Base-by-base conservation (phyloP, 495 filamentous ascomycete genomes). In the Hypoxylon fragiforme region DNA sequence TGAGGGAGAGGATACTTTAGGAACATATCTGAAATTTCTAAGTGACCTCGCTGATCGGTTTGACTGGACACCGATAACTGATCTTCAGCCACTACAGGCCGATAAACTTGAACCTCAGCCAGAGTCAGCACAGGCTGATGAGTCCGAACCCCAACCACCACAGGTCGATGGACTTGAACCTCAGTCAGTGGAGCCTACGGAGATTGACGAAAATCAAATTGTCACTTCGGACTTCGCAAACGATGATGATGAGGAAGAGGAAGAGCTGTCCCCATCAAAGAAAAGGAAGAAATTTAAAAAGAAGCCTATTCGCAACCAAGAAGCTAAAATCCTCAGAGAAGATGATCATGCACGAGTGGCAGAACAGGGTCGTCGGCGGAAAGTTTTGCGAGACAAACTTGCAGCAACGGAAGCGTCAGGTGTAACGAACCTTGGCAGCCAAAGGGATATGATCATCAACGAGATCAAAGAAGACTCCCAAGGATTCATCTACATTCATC, bases 381-480 rank as follows among this genome's bases (percentile, higher is more conserved):
- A 66, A 43, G 63, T 64, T n/a, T 63, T 86, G 1, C 78, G 79
- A 40, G 60, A 68, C 40, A 67, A 62, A 21, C 46, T 82, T 2
- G 11, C 7, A 19, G 32, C 21, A 38, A 13, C 40, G 42, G 51
- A 42, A 19, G 57, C 57, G 4, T 57, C 74, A 18, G 74, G 74
- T 19, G 67, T 56, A 15, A 70, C 72, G 34, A 47, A 54, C 35
- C 41, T 59, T 57, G 54, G 41, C 36, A 60, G 43, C 46, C 49
- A 49, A 26, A 34, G 57, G 31, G 22, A 72, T 9, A 81, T 91
- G 36, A 81, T 86, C 11, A 81, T 94, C 56, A 91, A 88, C 62
- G 83, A 85, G 46, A 81, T 79, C n/a, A 84, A 88, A 47, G 73
- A 77, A 7, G 81, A 82, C 6, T 60, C 79, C 5, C 66, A 84